phyloP scores from a whole-genome alignment of 2,329 filamentous ascomycete species.

The Alternaria sp. region DNA sequence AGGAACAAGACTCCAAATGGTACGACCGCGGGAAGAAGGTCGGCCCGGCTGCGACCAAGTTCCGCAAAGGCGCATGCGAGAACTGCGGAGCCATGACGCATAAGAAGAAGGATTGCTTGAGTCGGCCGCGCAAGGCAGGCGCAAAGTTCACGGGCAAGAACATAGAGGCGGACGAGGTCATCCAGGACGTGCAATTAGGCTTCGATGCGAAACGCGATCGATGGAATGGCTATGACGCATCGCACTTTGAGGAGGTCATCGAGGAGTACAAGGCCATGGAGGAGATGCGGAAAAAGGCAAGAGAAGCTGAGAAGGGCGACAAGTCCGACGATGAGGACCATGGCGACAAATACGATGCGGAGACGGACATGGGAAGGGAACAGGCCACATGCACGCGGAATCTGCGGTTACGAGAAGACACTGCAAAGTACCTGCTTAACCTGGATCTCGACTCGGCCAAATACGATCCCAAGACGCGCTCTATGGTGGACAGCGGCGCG shows the following conservation, averaged over 20 bases:
- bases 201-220: conserved; percentile 98
- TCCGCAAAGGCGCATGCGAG: conserved; percentile 96
- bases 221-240: conserved; percentile 97
- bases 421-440: conserved; percentile 94
- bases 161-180: conserved; percentile 88
- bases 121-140: conserved; percentile 84
- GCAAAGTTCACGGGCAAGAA: conserved; percentile 92
- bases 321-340: conserved; percentile 60
- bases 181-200: conserved; percentile 85
- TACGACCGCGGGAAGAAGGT: conserved; percentile 87
- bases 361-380: conserved; percentile 94
- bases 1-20: conserved; percentile 80
- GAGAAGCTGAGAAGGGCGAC: conserved; percentile 50
- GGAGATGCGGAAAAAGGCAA: conserved; percentile 67
- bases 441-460: conserved; percentile 95
- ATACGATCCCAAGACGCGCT: conserved; percentile 95
- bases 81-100: conserved; percentile 98
- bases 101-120: conserved; percentile 92
- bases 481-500: conserved; percentile 85
- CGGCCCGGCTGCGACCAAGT: conserved; percentile 92
- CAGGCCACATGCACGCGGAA: conserved; percentile 91
- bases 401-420: conserved; percentile 91
- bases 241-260: conserved; percentile 85
- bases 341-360: conserved; percentile 80
- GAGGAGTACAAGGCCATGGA: conserved; percentile 90